Conservation (phyloP, 2,329 filamentous ascomycete genomes). For the Trichoderma sp. region DNA sequence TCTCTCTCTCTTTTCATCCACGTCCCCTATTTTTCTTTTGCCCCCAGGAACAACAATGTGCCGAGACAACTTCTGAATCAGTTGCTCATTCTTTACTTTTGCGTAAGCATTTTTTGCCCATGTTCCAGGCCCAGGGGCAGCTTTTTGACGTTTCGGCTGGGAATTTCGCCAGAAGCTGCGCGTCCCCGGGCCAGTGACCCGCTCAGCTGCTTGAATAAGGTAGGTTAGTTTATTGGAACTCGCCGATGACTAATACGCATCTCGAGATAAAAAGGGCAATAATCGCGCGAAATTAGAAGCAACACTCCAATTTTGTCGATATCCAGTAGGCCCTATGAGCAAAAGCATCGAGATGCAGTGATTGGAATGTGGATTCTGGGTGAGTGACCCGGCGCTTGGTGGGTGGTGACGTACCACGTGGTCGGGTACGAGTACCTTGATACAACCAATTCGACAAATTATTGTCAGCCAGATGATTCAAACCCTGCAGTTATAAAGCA, state of each 20-base stretch:
- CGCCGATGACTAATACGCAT: not conserved
- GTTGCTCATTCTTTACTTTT: not conserved
- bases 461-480: not conserved
- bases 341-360: not conserved
- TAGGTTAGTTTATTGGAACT: not conserved
- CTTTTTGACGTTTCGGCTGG: not conserved
- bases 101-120: not conserved
- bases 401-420: constrained; percentile 3
- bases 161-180: not conserved
- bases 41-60: not conserved
- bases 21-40: not conserved
- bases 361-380: not conserved
- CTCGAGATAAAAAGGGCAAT: not conserved
- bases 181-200: not conserved
- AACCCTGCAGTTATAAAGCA: not conserved
- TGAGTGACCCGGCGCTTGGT: not conserved
- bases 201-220: not conserved
- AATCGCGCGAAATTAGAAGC: not conserved
- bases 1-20: not conserved
- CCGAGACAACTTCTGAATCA: not conserved
- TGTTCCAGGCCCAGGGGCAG: not conserved
- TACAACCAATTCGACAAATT: not conserved
- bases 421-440: constrained; percentile 6
- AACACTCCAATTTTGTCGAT: not conserved
- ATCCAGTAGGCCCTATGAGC: not conserved